phyloP scores from a whole-genome alignment of 352 stramenopile genomes.

The Phytophthora pinifolia region DNA sequence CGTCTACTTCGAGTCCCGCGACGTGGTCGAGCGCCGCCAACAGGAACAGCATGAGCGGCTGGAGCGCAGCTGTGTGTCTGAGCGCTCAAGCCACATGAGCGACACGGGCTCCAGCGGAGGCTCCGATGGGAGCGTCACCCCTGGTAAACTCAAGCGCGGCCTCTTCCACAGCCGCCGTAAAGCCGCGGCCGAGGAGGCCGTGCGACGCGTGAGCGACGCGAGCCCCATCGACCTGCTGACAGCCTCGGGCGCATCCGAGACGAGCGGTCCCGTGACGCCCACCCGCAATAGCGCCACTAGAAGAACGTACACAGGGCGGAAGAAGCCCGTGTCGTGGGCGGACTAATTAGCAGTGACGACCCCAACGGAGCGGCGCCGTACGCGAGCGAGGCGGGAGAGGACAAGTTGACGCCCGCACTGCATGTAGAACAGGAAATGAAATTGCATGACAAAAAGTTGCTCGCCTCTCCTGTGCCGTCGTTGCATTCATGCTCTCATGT shows the following conservation, averaged over 20 bases:
- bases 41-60: slow-evolving; percentile 29
- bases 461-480: too few species aligned
- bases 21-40: slow-evolving; percentile 36
- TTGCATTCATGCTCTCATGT: too few species aligned
- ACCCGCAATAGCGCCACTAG: slow-evolving; percentile 29
- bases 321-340: slow-evolving; percentile 78
- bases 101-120: slow-evolving; percentile 55
- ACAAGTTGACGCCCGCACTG: slow-evolving; percentile 17
- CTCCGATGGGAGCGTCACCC: slow-evolving; percentile 36
- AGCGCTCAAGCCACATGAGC: slow-evolving; percentile 47
- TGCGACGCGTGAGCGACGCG: slow-evolving; percentile 35
- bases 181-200: slow-evolving; percentile 34
- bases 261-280: slow-evolving; percentile 9
- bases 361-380: slow-evolving; percentile 14
- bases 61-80: slow-evolving; percentile 37
- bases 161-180: slow-evolving; percentile 47
- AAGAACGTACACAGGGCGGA: slow-evolving; percentile 73
- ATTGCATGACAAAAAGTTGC: slow-evolving; percentile 17
- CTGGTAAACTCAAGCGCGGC: slow-evolving; percentile 35
- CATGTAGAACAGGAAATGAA: slow-evolving; percentile 28
- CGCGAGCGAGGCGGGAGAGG: slow-evolving; percentile 11
- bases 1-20: slow-evolving; percentile 52
- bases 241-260: slow-evolving; percentile 37
- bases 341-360: slow-evolving; percentile 38
- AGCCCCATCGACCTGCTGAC: slow-evolving; percentile 34